Conservation (phyloP, 2,329 filamentous ascomycete species). For the Botrytis cinerea region DNA sequence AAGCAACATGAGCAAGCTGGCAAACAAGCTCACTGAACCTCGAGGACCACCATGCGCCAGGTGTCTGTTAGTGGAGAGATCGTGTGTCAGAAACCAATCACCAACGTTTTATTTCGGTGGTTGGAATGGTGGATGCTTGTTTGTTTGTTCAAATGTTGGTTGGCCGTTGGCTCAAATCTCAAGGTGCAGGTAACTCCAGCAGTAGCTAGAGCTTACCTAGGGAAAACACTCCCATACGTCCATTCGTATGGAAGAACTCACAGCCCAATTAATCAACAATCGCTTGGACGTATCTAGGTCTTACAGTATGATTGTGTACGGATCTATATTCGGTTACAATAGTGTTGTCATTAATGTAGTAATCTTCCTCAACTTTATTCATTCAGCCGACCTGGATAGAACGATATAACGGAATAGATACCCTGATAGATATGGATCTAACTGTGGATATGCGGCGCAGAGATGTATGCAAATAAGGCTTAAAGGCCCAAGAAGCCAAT, state of each 20-base stretch:
- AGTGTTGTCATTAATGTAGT: neutral
- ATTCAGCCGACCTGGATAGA: neutral
- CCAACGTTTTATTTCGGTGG: neutral
- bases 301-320: neutral
- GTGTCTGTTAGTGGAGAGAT: neutral
- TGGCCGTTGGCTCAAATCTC: neutral
- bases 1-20: neutral
- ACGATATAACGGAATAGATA: neutral
- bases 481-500: neutral
- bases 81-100: neutral
- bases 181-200: neutral
- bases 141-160: neutral
- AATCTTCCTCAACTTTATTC: neutral
- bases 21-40: neutral
- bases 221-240: neutral
- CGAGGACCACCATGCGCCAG: neutral
- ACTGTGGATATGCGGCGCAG: conserved; percentile 11
- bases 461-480: conserved; percentile 9
- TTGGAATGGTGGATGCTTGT: neutral
- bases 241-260: neutral
- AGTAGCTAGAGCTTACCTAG: neutral
- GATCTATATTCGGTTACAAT: neutral
- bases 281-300: neutral
- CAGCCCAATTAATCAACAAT: neutral
- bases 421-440: conserved; percentile 9